Percentiles rank a stretch among this genome's conserved stretches.
These are phyloP conservation scores for Capsicum pubescens DNA, from an alignment of 257 asterid species.

Conservation along the genomic window DNA sequence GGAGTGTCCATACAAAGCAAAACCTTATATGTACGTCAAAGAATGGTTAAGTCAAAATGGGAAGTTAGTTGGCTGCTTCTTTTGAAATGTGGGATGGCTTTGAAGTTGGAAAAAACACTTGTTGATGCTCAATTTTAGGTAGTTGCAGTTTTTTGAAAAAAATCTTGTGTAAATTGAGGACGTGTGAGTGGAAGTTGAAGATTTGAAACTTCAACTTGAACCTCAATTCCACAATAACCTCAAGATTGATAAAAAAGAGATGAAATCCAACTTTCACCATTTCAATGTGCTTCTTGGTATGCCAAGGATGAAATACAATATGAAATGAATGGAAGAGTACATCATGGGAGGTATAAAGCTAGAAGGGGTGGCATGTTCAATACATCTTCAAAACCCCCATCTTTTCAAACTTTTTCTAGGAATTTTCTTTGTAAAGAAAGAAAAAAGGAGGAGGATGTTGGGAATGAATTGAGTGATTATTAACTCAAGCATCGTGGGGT, in stretches of 20 bases:
- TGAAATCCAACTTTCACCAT: background rate
- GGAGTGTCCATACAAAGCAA: background rate
- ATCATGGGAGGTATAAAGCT: background rate
- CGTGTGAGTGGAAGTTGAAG: background rate
- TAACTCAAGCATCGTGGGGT: background rate
- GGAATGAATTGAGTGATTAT: background rate
- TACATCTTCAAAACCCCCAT: constrained; percentile 14
- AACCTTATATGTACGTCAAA: background rate
- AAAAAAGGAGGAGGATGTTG: background rate
- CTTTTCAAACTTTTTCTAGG: background rate
- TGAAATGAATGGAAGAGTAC: background rate
- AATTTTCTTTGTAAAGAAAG: background rate
- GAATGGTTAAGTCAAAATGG: background rate
- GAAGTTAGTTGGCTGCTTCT: constrained; percentile 17
- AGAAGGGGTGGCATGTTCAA: background rate
- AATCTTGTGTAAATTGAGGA: background rate
- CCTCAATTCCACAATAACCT: background rate
- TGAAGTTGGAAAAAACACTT: background rate
- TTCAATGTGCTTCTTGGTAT: background rate
- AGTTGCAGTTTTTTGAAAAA: background rate
- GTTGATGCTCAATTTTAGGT: background rate
- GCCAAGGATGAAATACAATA: background rate
- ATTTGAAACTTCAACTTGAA: background rate
- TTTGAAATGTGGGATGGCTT: background rate
- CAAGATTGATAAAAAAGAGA: background rate